phyloP scores from a whole-genome alignment of 2,329 filamentous ascomycete genomes.

The Nothophaeocryptopus gaeumannii region DNA sequence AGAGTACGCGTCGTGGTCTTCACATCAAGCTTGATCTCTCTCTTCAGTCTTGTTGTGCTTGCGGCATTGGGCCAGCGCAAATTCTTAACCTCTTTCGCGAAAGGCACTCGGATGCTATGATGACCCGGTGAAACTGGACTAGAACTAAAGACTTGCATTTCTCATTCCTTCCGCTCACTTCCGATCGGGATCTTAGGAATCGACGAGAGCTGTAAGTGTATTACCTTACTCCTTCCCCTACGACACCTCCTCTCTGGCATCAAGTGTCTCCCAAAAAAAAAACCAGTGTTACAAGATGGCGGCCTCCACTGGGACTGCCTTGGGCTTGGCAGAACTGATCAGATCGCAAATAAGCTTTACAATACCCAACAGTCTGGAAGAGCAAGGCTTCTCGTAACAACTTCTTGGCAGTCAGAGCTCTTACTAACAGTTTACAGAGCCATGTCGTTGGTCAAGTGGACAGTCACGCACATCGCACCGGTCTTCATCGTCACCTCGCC shows the following conservation, averaged over 20 bases:
- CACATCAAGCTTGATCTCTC: too few relatives aligned
- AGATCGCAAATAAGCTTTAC: conserved; percentile 16
- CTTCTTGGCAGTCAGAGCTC: neutral
- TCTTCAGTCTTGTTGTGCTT: too few relatives aligned
- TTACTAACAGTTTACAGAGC: conserved; percentile 22
- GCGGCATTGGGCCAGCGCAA: too few relatives aligned
- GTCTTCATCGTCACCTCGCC: conserved; percentile 58
- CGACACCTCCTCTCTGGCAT: neutral
- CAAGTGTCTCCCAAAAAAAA: conserved; percentile 1
- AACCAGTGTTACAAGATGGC: conserved; percentile 4
- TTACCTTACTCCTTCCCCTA: neutral
- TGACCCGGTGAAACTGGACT: too few relatives aligned
- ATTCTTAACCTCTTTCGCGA: too few relatives aligned
- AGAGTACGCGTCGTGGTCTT: too few relatives aligned
- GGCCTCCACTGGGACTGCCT: neutral
- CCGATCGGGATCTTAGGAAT: neutral
- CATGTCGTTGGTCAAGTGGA: conserved; percentile 35
- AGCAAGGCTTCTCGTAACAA: conserved; percentile 15
- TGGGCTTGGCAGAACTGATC: conserved; percentile 5
- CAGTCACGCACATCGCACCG: conserved; percentile 37
- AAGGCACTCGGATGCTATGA: too few relatives aligned
- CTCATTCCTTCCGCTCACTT: conserved; percentile 13
- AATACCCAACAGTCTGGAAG: conserved; percentile 14
- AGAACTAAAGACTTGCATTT: too few relatives aligned
- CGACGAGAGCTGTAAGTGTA: neutral